Evolutionary conservation across 2,329 filamentous ascomycete genomes (phyloP).

Genomic region (Truncatella angustata): DNA sequence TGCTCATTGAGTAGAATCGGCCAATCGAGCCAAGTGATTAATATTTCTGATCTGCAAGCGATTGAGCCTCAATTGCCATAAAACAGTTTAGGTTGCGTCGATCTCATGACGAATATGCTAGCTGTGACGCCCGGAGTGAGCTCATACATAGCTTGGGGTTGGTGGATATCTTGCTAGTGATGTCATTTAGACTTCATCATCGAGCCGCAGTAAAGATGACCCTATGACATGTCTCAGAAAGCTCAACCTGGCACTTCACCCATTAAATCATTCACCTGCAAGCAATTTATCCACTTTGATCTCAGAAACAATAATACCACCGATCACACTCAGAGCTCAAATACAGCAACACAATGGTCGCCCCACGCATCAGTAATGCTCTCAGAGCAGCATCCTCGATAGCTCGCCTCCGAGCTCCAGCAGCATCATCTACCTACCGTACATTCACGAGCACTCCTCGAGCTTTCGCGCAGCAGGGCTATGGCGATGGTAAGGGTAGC

Average conservation of each 20-base stretch:
- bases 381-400: slow-evolving; percentile 20
- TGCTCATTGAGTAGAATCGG: no score
- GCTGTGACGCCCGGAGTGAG: background rate
- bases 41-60: no score
- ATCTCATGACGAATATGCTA: background rate
- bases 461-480: slow-evolving; percentile 28
- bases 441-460: slow-evolving; percentile 20
- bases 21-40: no score
- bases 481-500: slow-evolving; percentile 38
- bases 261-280: background rate
- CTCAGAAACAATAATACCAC: background rate
- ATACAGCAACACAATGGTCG: slow-evolving; percentile 20
- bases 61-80: background rate
- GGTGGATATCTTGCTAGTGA: background rate
- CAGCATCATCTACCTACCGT: slow-evolving; percentile 14
- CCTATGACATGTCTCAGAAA: background rate
- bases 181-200: slow-evolving; percentile 6
- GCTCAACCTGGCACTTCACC: background rate
- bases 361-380: slow-evolving; percentile 24
- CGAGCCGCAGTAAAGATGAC: no score
- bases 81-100: no score
- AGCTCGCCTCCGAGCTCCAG: slow-evolving; percentile 18
- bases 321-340: background rate
- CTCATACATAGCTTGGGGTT: slow-evolving; percentile 1
- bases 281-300: background rate